phyloP scores from a whole-genome alignment of 2,329 filamentous ascomycete genomes.

The Xylaria sp. region DNA sequence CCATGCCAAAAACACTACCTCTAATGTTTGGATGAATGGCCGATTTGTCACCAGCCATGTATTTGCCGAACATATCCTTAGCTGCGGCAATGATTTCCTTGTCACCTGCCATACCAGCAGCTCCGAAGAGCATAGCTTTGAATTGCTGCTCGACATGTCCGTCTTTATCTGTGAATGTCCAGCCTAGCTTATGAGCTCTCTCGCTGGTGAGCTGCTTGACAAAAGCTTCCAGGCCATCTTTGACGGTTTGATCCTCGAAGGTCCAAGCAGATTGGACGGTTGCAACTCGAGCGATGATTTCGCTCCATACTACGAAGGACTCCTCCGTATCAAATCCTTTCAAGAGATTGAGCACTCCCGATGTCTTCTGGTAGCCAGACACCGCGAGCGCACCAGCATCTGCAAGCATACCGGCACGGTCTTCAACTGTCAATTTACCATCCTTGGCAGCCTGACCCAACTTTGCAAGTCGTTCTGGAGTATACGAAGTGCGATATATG shows the following conservation, averaged over 20 bases:
- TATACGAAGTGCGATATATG: conserved; percentile 89
- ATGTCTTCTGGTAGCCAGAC: conserved; percentile 93
- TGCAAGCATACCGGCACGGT: conserved; percentile 92
- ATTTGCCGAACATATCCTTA: conserved; percentile 89
- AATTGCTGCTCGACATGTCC: conserved; percentile 93
- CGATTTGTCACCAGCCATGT: conserved; percentile 75
- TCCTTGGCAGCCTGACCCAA: conserved; percentile 84
- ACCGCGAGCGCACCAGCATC: conserved; percentile 89
- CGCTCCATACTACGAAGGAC: conserved; percentile 94
- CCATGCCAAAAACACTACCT: conserved; percentile 84
- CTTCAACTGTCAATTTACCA: conserved; percentile 82
- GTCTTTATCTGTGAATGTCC: conserved; percentile 83
- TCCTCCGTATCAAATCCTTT: conserved; percentile 84
- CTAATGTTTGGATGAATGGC: conserved; percentile 93
- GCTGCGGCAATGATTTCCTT: conserved; percentile 77
- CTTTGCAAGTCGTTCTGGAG: conserved; percentile 81
- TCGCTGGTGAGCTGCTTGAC: conserved; percentile 76
- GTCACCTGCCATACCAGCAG: conserved; percentile 81
- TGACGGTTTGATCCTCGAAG: conserved; percentile 77
- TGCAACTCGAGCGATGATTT: conserved; percentile 79
- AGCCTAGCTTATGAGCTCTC: conserved; percentile 86
- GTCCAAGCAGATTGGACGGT: conserved; percentile 86
- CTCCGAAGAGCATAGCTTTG: conserved; percentile 88
- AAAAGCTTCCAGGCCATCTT: conserved; percentile 81
- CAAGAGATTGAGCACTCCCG: conserved; percentile 82